Evolutionary conservation across 2,329 filamentous ascomycete genomes (phyloP).

Genomic region (Penicillium concentricum): DNA sequence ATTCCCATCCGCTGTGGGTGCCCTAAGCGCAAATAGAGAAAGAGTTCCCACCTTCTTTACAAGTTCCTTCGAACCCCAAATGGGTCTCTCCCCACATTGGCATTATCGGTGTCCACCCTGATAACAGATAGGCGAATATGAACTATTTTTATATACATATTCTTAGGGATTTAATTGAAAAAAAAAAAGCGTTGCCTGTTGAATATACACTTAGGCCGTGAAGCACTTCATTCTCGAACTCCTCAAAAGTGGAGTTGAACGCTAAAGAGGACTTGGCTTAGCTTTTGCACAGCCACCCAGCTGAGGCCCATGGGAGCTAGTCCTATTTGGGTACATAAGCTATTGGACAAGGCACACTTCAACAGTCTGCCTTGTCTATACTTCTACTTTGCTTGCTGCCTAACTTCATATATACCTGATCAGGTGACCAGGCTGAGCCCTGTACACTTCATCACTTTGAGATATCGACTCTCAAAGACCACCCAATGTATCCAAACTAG

Average conservation of each 20-base stretch:
- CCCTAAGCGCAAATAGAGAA: conserved; percentile 4
- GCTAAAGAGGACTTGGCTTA: conserved; percentile 5
- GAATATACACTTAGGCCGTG: background rate
- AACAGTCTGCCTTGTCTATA: conserved; percentile 14
- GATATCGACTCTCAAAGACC: conserved; percentile 39
- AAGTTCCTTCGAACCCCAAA: conserved; percentile 9
- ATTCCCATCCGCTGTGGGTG: background rate
- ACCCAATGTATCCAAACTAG: conserved; percentile 57
- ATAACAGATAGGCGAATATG: conserved; percentile 17
- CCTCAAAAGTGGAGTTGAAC: conserved; percentile 5
- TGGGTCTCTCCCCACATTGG: conserved; percentile 17
- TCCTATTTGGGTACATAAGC: conserved; percentile 14
- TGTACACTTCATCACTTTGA: background rate
- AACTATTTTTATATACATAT: conserved; percentile 4
- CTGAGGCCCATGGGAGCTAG: conserved; percentile 21
- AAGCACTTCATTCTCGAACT: background rate
- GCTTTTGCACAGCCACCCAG: conserved; percentile 32
- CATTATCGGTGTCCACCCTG: conserved; percentile 15
- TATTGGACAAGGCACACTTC: conserved; percentile 18
- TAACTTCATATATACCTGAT: background rate
- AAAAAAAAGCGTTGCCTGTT: conserved; percentile 2
- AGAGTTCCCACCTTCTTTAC: background rate
- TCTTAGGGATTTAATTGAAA: background rate
- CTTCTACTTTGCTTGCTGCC: background rate
- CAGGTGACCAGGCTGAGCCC: background rate